Evolutionary conservation across 1,284 basidiomycete species (phyloP).

Genomic region (Gymnopus androsaceus): DNA sequence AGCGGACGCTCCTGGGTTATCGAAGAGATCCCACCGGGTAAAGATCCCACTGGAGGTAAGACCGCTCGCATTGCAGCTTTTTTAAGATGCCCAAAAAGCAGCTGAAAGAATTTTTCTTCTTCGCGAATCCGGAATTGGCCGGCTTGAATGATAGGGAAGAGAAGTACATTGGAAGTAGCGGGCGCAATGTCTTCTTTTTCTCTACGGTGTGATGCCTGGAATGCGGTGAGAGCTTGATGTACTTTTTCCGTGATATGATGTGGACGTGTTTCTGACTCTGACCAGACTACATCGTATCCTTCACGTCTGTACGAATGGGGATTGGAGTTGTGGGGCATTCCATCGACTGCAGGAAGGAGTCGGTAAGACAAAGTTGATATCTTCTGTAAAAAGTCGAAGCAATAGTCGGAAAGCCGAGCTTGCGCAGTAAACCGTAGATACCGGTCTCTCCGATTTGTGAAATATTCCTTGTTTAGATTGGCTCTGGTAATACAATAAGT

Average conservation of each 20-base stretch:
- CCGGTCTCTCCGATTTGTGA: constrained; percentile 92
- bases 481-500: constrained; percentile 56
- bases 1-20: constrained; percentile 37
- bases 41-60: neutral
- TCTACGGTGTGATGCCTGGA: constrained; percentile 48
- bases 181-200: constrained; percentile 9
- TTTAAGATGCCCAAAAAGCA: constrained; percentile 55
- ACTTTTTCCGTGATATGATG: constrained; percentile 61
- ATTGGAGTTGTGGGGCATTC: neutral
- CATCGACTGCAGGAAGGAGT: constrained; percentile 41
- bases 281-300: constrained; percentile 56
- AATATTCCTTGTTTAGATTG: constrained; percentile 95
- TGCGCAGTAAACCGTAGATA: constrained; percentile 80
- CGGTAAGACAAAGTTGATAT: constrained; percentile 78
- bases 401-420: constrained; percentile 75
- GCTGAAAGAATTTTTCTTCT: constrained; percentile 69
- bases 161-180: constrained; percentile 47
- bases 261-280: constrained; percentile 54
- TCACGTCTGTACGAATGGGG: constrained; percentile 35
- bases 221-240: constrained; percentile 43
- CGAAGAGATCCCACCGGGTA: neutral
- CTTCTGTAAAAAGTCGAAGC: constrained; percentile 74
- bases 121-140: constrained; percentile 83
- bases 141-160: constrained; percentile 84
- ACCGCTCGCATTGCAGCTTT: neutral